These are phyloP conservation scores for Cyberlindnera meyerae DNA, from an alignment of 805 yeast genomes.

Conservation along the genomic window DNA sequence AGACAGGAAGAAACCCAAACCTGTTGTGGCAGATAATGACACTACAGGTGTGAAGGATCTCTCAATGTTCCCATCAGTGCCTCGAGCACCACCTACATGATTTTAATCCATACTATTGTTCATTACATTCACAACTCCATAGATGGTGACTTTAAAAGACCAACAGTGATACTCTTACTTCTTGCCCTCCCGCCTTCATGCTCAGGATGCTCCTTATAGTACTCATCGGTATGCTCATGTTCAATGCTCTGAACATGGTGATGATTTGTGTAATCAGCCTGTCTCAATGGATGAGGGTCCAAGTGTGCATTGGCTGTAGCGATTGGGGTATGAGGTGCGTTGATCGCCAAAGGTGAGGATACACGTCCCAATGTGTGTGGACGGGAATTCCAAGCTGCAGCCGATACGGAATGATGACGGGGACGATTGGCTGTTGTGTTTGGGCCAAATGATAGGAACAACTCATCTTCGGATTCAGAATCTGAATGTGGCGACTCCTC, in stretches of 20 bases:
- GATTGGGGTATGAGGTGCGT: slow-evolving; percentile 31
- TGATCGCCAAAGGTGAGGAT: slow-evolving; percentile 31
- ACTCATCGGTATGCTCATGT: not conserved
- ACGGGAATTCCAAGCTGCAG: not conserved
- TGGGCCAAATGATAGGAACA: slow-evolving; percentile 6
- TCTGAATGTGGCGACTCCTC: too few species aligned
- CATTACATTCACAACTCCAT: not conserved
- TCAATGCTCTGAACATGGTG: slow-evolving; percentile 37
- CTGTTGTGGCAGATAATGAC: slow-evolving; percentile 24
- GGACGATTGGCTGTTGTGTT: not conserved
- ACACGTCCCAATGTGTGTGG: slow-evolving; percentile 16
- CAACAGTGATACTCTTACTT: slow-evolving; percentile 25
- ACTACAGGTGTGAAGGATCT: slow-evolving; percentile 21
- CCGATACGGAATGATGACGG: too few species aligned
- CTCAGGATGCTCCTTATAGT: not conserved
- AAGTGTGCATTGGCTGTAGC: slow-evolving; percentile 29
- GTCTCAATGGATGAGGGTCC: slow-evolving; percentile 6
- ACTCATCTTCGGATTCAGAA: slow-evolving; percentile 7
- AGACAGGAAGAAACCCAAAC: slow-evolving; percentile 22
- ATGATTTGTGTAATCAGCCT: slow-evolving; percentile 32
- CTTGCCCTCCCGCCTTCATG: slow-evolving; percentile 11
- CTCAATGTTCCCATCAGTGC: slow-evolving; percentile 33
- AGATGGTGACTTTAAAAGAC: slow-evolving; percentile 7
- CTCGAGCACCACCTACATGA: slow-evolving; percentile 4
- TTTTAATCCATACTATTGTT: not conserved